phyloP scores from a whole-genome alignment of 306 rosid species.

The Hippophae tibetana region DNA sequence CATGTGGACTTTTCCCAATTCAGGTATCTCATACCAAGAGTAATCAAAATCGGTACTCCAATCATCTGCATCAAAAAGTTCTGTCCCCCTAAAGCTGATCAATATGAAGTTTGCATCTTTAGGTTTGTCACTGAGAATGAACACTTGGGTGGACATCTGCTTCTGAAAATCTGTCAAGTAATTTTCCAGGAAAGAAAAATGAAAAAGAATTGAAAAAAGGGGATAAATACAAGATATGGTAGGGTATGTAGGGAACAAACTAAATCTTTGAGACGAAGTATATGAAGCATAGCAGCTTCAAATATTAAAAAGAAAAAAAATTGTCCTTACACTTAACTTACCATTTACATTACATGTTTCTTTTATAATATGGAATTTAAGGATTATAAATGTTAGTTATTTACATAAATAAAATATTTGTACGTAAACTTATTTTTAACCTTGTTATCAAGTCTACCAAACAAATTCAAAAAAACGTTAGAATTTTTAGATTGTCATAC shows the following conservation, averaged over 20 bases:
- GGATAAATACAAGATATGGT: neutral
- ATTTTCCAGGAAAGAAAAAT: neutral
- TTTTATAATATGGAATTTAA: too few relatives aligned
- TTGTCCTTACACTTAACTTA: too few relatives aligned
- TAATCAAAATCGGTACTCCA: slow-evolving; percentile 77
- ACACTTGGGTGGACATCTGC: slow-evolving; percentile 48
- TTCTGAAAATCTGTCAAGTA: slow-evolving; percentile 41
- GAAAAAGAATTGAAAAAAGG: neutral
- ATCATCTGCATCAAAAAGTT: slow-evolving; percentile 61
- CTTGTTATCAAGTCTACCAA: too few relatives aligned
- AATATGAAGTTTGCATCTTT: slow-evolving; percentile 57
- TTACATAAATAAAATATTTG: too few relatives aligned
- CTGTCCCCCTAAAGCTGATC: slow-evolving; percentile 72
- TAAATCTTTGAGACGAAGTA: too few relatives aligned
- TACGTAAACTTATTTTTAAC: too few relatives aligned
- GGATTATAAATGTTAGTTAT: too few relatives aligned
- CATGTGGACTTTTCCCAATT: slow-evolving; percentile 59
- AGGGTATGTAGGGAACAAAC: neutral
- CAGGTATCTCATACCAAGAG: slow-evolving; percentile 67
- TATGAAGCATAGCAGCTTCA: too few relatives aligned
- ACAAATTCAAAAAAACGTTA: too few relatives aligned
- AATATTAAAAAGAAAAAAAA: too few relatives aligned
- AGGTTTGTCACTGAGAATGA: slow-evolving; percentile 55
- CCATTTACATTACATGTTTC: too few relatives aligned
- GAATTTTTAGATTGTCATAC: too few relatives aligned